Conservation (phyloP, 441 rosid species). For the Metrosideros polymorpha region DNA sequence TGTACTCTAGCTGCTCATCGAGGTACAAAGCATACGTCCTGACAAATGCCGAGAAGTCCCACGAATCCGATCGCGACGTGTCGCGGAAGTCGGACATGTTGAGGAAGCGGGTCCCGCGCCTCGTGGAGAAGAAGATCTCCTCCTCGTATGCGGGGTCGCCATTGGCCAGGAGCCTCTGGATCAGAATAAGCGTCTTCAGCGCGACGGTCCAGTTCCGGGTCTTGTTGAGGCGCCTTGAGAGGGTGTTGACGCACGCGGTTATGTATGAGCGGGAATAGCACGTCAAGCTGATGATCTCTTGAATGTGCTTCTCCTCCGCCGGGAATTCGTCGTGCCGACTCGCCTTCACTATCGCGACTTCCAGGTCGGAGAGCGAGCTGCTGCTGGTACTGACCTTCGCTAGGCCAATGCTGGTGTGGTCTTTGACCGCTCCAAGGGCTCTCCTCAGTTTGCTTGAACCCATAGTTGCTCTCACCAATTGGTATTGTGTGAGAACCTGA, state of each 20-base stretch:
- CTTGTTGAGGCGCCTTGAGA: conserved; percentile 68
- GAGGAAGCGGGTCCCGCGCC: conserved; percentile 75
- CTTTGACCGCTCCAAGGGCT: conserved; percentile 82
- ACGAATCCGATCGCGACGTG: conserved; percentile 37
- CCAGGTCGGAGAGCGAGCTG: conserved; percentile 58
- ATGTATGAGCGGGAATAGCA: conserved; percentile 52
- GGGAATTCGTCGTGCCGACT: conserved; percentile 80
- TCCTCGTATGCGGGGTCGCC: conserved; percentile 78
- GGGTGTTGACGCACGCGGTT: conserved; percentile 41
- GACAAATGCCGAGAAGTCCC: conserved; percentile 87
- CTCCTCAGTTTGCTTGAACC: conserved; percentile 53
- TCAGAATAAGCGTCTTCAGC: conserved; percentile 53
- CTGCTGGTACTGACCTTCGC: conserved; percentile 59
- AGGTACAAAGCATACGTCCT: conserved; percentile 69
- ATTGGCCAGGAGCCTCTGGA: conserved; percentile 57
- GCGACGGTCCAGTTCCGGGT: conserved; percentile 89
- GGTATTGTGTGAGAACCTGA: neutral
- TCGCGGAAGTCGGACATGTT: conserved; percentile 83
- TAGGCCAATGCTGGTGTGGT: conserved; percentile 78
- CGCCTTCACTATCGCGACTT: conserved; percentile 79
- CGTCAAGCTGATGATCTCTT: conserved; percentile 69
- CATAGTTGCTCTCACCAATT: conserved; percentile 14
- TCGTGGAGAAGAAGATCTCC: conserved; percentile 82
- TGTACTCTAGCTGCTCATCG: conserved; percentile 69
- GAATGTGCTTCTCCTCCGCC: conserved; percentile 59